Evolutionary conservation across 1,284 basidiomycete species (phyloP).

Genomic region (Ustilago shanxiensis): DNA sequence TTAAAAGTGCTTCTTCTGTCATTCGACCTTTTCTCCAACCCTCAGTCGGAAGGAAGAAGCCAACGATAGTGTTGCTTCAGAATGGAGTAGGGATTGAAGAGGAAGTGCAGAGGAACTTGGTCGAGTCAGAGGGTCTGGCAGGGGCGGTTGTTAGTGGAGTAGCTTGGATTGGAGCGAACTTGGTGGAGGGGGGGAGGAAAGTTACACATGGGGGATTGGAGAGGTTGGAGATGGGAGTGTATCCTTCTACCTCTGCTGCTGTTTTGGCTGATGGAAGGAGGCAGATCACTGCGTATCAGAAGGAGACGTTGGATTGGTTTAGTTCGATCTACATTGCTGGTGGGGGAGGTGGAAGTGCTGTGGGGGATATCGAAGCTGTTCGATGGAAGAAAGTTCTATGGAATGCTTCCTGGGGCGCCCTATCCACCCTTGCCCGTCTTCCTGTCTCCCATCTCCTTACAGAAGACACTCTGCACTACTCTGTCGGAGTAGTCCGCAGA

Average conservation of each 20-base stretch:
- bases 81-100: constrained; percentile 82
- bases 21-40: constrained; percentile 75
- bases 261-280: neutral
- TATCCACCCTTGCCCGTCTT: constrained; percentile 71
- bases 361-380: constrained; percentile 72
- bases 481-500: constrained; percentile 69
- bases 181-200: constrained; percentile 46
- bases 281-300: constrained; percentile 41
- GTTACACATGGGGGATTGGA: constrained; percentile 58
- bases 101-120: constrained; percentile 76
- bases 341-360: constrained; percentile 70
- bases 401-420: constrained; percentile 66
- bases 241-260: constrained; percentile 24
- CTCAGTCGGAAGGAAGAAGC: constrained; percentile 67
- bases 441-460: constrained; percentile 71
- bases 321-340: constrained; percentile 69
- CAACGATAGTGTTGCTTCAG: constrained; percentile 79
- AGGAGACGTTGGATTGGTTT: constrained; percentile 67
- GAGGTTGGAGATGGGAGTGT: constrained; percentile 71
- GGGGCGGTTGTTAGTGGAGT: constrained; percentile 68
- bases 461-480: constrained; percentile 68
- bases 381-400: constrained; percentile 73
- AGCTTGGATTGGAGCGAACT: constrained; percentile 72
- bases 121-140: constrained; percentile 56
- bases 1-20: constrained; percentile 75